Evolutionary conservation across 371 early-diverging fungal genomes (phyloP).

Genomic region (Apophysomyces trapeziformis): DNA sequence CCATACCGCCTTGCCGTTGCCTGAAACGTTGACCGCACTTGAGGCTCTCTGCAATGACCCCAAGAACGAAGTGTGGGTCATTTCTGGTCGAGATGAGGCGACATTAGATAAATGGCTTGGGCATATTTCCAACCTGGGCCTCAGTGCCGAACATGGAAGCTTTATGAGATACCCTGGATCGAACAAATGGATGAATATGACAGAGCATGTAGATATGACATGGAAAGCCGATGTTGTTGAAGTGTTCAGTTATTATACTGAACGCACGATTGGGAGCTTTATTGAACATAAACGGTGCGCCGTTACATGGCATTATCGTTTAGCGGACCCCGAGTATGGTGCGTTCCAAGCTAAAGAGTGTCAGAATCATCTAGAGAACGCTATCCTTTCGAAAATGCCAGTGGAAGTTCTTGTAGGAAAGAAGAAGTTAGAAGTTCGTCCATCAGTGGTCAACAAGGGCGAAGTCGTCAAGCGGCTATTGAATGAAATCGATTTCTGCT

Average conservation of each 20-base stretch:
- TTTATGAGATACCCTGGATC: slow-evolving; percentile 56
- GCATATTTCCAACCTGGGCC: slow-evolving; percentile 73
- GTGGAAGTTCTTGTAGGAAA: slow-evolving; percentile 94
- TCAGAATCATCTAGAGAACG: slow-evolving; percentile 83
- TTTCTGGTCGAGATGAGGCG: slow-evolving; percentile 85
- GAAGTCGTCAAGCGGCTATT: slow-evolving; percentile 87
- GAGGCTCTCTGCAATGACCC: slow-evolving; percentile 65
- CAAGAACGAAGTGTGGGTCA: slow-evolving; percentile 83
- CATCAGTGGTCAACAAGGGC: slow-evolving; percentile 79
- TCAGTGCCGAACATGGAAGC: slow-evolving; percentile 75
- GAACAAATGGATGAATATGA: slow-evolving; percentile 71
- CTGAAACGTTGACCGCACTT: slow-evolving; percentile 63
- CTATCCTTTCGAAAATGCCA: slow-evolving; percentile 79
- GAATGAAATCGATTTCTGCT: slow-evolving; percentile 58
- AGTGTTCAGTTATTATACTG: slow-evolving; percentile 90
- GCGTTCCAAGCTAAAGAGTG: slow-evolving; percentile 88
- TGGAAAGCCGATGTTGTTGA: slow-evolving; percentile 88
- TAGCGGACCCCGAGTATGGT: slow-evolving; percentile 81
- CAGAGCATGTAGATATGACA: slow-evolving; percentile 75
- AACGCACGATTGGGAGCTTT: slow-evolving; percentile 85
- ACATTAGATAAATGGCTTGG: slow-evolving; percentile 86
- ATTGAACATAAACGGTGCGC: slow-evolving; percentile 86
- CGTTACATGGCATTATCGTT: slow-evolving; percentile 91
- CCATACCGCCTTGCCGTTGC: slow-evolving; percentile 62
- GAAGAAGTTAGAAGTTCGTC: slow-evolving; percentile 91